Evolutionary conservation across 78 protist species (phyloP), one percentile per base, ranked within the genome.

Genomic region (Salpingoeca rosetta): DNA sequence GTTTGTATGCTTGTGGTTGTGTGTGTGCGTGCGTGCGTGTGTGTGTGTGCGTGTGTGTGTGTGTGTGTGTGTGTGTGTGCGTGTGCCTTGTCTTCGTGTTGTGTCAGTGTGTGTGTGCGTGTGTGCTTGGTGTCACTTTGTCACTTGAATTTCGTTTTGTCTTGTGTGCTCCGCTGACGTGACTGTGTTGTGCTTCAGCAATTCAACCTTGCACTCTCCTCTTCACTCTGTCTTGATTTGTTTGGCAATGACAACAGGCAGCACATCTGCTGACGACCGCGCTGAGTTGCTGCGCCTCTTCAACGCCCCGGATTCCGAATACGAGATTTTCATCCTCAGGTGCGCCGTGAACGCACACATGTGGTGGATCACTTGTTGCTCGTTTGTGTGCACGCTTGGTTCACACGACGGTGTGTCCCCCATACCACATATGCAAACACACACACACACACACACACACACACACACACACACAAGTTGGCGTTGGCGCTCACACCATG

Each of bases 201-300:
- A 10, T 28, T 36, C 38, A 7, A 31, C 7, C 79, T 36, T 12
- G 3, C 79, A 26, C 79, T 2, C 79, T 36, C 79, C 7, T 2
- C 1, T 41, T 36, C 79, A 36, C 79, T 37, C 79, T 75, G 22
- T 65, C 75, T 65, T 7, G 1, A 2, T 65, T 26, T 26, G 12
- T 12, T 24, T 26, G 36, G 26, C 12, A 26, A 10, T n/a, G n/a
- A n/a, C n/a, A n/a, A n/a, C n/a, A n/a, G n/a, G n/a, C n/a, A n/a
- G n/a, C n/a, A n/a, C n/a, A n/a, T n/a, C n/a, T n/a, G 85, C 90
- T 1, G 95, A 88, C 11, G 97, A 94, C 28, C 88, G 99, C 43
- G 89, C n/a, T 35, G 84, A 87, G 3, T 28, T 57, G 36, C 76
- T 93, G 41, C 37, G 1, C 56, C n/a, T 82, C 39, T 91, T 86